Percentiles rank a stretch among this genome's conserved stretches.
phyloP scores from a whole-genome alignment of 257 asterid species.

The Salvia miltiorrhiza region DNA sequence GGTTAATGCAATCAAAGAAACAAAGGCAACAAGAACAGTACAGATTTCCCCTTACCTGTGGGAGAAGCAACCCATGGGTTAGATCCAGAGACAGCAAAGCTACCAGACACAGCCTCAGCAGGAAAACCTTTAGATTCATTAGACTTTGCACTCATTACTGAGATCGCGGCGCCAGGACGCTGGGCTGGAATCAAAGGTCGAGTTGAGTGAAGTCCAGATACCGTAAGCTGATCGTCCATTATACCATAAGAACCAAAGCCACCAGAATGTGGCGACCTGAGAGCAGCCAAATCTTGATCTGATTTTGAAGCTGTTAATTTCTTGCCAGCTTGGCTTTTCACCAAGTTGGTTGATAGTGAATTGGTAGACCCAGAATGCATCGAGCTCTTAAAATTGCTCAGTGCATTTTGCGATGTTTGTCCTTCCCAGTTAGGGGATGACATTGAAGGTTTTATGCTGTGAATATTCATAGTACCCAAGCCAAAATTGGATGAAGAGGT shows the following conservation, averaged over 20 bases:
- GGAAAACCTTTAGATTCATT: slow-evolving; percentile 42
- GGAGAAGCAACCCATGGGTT: slow-evolving; percentile 59
- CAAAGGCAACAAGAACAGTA: slow-evolving; percentile 10
- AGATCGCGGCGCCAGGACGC: slow-evolving; percentile 35
- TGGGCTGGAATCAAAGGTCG: slow-evolving; percentile 43
- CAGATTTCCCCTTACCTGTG: slow-evolving; percentile 51
- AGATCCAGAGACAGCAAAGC: slow-evolving; percentile 43
- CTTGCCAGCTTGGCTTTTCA: slow-evolving; percentile 49
- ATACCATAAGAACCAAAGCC: slow-evolving; percentile 51
- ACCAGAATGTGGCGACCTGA: slow-evolving; percentile 61
- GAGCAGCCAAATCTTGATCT: slow-evolving; percentile 81
- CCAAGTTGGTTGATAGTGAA: slow-evolving; percentile 43
- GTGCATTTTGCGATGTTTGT: slow-evolving; percentile 39
- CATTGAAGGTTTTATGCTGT: slow-evolving; percentile 45
- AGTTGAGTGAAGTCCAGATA: slow-evolving; percentile 44
- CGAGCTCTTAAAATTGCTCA: slow-evolving; percentile 46
- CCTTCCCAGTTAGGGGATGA: slow-evolving; percentile 71
- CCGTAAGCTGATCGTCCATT: slow-evolving; percentile 50
- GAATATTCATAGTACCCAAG: slow-evolving; percentile 41
- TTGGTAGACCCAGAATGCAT: slow-evolving; percentile 62
- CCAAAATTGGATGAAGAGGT: slow-evolving; percentile 63
- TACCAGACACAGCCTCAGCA: slow-evolving; percentile 41
- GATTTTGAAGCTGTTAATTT: slow-evolving; percentile 69
- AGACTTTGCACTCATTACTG: slow-evolving; percentile 39
- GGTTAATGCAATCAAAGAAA: slow-evolving; percentile 10